A percentile compares a stretch with the other conserved stretches of the same genome.
These are phyloP conservation scores for Pleurotus platypus DNA, from an alignment of 768 basidiomycete species.

Conservation along the genomic window DNA sequence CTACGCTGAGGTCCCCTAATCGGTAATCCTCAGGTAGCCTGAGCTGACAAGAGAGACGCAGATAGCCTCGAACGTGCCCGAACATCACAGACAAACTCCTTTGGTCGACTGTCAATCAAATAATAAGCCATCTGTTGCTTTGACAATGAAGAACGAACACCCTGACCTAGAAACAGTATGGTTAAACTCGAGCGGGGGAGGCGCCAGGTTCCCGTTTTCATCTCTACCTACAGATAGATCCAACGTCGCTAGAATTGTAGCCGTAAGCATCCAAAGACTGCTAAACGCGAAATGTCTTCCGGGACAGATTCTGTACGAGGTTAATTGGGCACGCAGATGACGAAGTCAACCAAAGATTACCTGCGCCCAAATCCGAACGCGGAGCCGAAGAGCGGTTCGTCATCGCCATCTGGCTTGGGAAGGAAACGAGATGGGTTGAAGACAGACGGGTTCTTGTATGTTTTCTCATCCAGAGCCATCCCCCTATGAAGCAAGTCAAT, in stretches of 20 bases:
- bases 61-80: neutral
- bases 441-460: slow-evolving; percentile 16
- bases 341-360: neutral
- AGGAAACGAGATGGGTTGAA: slow-evolving; percentile 26
- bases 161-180: neutral
- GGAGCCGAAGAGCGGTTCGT: slow-evolving; percentile 12
- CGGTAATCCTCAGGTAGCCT: neutral
- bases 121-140: neutral
- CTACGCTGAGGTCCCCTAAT: neutral
- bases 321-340: no score
- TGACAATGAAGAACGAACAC: neutral
- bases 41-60: neutral
- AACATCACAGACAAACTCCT: neutral
- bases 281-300: slow-evolving; percentile 4
- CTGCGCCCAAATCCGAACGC: slow-evolving; percentile 9
- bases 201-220: neutral
- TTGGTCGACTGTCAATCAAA: neutral
- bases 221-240: neutral
- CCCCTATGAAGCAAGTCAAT: slow-evolving; percentile 13
- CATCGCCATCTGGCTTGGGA: slow-evolving; percentile 10
- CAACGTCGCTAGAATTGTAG: slow-evolving; percentile 2
- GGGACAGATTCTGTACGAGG: slow-evolving; percentile 2
- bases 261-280: neutral
- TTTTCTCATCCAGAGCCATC: slow-evolving; percentile 18
- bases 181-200: neutral